Base-by-base conservation (phyloP, 2,329 filamentous ascomycete genomes). In the Colletotrichum musicola region DNA sequence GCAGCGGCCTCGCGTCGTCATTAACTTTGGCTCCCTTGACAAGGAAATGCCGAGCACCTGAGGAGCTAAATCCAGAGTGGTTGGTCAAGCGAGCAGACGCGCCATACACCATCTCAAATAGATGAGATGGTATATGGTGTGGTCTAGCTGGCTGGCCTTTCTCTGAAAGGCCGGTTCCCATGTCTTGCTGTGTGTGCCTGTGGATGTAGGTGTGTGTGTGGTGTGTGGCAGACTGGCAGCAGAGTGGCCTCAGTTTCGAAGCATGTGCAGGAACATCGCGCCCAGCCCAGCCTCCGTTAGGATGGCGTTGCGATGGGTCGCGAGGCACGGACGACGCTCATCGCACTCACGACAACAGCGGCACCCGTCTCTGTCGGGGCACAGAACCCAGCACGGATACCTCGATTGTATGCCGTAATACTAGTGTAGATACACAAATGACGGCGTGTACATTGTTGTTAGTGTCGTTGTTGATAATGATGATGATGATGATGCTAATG, bases 71-170 rank as follows among this genome's bases (percentile, higher is more conserved):
- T 50, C 18, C 13, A 58, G 58, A 57, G 51, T 16, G 62, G 58
- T 16, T 64, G 64, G 60, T 38, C 38, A 68, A 64, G 64, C 57
- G 64, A 66, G 57, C 46, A 56, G 30, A 35, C 25, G 57, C 58
- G 30, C 40, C 57, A 13, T 7, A 14, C 10, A 42, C 40, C 13
- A 10, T 18, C 16, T 47, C 18, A 53, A 27, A 42, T n/a, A 44
- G 22, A 54, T 62, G 59, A 22, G 40, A 47, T 44, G 40, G 38
- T 35, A 18, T 44, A 25, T 25, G 22, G 22, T 6, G 10, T 44
- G 50, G 27, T 49, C n/a, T 25, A 12, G n/a, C 42, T 59, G 44
- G 9, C 44, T 18, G 9, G 7, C 14, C 25, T 18, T 13, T 20
- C n/a, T 10, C 22, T 25, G 22, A 6, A 4, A 27, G 22, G n/a